Percentiles rank a stretch among this genome's conserved stretches.
phyloP scores from a whole-genome alignment of 2,329 filamentous ascomycete species.

The Fusarium dimerum region DNA sequence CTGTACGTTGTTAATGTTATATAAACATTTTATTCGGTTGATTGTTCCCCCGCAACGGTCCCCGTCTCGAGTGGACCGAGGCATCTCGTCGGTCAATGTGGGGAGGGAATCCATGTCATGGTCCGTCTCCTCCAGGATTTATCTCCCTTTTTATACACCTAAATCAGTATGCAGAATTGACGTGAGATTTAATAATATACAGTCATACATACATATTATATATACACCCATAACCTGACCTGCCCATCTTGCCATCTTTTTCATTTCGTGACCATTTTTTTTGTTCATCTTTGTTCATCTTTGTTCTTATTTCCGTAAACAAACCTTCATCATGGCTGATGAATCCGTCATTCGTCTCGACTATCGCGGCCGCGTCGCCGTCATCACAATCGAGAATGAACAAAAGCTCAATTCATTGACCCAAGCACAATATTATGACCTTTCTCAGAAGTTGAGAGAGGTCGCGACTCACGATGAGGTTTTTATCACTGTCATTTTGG shows the following conservation, averaged over 20 bases:
- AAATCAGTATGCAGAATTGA: neutral
- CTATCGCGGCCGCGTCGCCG: conserved; percentile 51
- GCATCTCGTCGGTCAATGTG: conserved; percentile 24
- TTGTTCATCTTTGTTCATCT: too few species aligned
- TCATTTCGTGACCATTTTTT: neutral
- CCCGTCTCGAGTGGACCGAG: conserved; percentile 16
- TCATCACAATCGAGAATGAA: conserved; percentile 83
- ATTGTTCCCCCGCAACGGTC: neutral
- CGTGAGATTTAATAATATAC: too few species aligned
- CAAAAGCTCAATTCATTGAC: conserved; percentile 86
- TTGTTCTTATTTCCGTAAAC: too few species aligned
- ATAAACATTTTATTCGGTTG: too few species aligned
- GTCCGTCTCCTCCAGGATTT: conserved; percentile 7
- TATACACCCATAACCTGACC: too few species aligned
- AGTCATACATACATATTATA: too few species aligned
- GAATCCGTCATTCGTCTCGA: conserved; percentile 38
- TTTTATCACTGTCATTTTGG: conserved; percentile 81
- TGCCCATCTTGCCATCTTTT: neutral
- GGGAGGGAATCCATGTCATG: conserved; percentile 6
- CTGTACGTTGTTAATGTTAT: too few species aligned
- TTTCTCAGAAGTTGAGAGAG: conserved; percentile 73
- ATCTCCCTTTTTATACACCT: conserved; percentile 5
- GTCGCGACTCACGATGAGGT: conserved; percentile 79
- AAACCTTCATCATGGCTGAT: conserved; percentile 13
- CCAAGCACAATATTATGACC: conserved; percentile 72